Evolutionary conservation across 768 basidiomycete genomes (phyloP).

Genomic region (Suillus placidus): DNA sequence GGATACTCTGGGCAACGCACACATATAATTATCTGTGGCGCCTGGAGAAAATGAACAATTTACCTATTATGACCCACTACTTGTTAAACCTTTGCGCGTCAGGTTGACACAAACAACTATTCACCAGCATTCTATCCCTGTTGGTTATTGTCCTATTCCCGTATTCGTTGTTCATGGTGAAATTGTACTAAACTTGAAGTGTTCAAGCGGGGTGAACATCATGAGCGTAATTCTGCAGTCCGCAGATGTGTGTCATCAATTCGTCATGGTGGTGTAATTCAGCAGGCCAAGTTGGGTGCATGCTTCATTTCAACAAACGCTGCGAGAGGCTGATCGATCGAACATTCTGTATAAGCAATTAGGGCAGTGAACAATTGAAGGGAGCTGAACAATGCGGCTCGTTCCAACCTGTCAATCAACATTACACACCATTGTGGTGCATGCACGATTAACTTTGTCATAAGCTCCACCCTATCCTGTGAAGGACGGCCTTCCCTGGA

Average conservation of each 20-base stretch:
- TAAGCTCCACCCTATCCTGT: not conserved
- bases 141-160: not conserved
- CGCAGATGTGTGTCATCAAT: not conserved
- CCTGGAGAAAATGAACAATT: not conserved
- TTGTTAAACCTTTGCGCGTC: not conserved
- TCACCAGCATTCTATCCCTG: not conserved
- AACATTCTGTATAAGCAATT: not conserved
- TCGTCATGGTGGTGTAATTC: not conserved
- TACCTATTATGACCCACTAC: not conserved
- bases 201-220: not conserved
- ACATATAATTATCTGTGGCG: not conserved
- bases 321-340: not conserved
- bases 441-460: not conserved
- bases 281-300: not conserved
- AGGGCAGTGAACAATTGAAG: not conserved
- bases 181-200: not conserved
- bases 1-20: not conserved
- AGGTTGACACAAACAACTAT: not conserved
- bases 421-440: not conserved
- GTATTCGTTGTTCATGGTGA: conserved; percentile 9
- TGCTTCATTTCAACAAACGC: not conserved
- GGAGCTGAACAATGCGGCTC: not conserved
- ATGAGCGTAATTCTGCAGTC: not conserved
- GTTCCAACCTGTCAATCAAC: not conserved
- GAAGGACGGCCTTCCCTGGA: not conserved